Evolutionary conservation across 805 yeast species (phyloP).

Genomic region (Candida fluviatilis): DNA sequence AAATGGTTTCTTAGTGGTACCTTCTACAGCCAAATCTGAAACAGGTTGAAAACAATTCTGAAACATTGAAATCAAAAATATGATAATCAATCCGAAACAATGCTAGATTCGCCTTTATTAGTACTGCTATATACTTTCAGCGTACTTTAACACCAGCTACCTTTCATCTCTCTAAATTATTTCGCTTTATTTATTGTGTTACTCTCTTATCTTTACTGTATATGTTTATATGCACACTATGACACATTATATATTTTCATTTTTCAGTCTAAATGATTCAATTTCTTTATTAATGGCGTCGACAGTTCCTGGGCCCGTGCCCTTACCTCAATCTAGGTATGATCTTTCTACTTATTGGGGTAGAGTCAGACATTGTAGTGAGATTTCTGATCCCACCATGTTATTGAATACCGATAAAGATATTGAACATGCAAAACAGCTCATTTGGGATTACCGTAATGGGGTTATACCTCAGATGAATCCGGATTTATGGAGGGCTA

Average conservation of each 20-base stretch:
- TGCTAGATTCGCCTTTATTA: too few relatives aligned
- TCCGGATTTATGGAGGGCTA: constrained; percentile 85
- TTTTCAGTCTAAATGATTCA: neutral
- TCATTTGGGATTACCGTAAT: constrained; percentile 68
- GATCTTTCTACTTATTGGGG: constrained; percentile 88
- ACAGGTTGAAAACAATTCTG: too few relatives aligned
- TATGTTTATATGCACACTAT: too few relatives aligned
- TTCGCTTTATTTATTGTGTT: too few relatives aligned
- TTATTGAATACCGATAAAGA: constrained; percentile 65
- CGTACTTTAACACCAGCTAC: too few relatives aligned
- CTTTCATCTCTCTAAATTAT: too few relatives aligned
- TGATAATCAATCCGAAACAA: too few relatives aligned
- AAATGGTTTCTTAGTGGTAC: too few relatives aligned
- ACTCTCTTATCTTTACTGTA: too few relatives aligned
- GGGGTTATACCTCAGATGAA: constrained; percentile 64
- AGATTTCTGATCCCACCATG: constrained; percentile 89
- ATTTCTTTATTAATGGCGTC: constrained; percentile 62
- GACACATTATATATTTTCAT: neutral
- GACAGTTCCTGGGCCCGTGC: constrained; percentile 75
- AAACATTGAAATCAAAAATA: too few relatives aligned
- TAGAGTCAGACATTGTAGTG: constrained; percentile 90
- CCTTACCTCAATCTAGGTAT: constrained; percentile 75
- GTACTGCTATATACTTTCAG: too few relatives aligned
- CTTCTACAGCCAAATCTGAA: too few relatives aligned
- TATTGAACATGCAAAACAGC: constrained; percentile 57